These are phyloP conservation scores for Scalesia atractyloides DNA, from an alignment of 129 eudicot genomes.

Conservation along the genomic window DNA sequence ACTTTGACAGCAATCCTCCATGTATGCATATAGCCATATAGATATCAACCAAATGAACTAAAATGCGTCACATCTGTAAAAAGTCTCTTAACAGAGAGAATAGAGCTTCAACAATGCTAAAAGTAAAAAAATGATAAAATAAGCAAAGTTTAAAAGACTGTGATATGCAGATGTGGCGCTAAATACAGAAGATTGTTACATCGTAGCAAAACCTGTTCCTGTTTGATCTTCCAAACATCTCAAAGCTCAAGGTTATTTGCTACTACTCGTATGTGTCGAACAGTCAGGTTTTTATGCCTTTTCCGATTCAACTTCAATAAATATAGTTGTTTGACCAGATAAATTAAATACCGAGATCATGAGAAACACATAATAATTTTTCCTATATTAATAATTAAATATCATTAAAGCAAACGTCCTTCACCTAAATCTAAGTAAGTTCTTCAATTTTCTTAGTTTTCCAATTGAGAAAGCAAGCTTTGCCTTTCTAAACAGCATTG, in stretches of 20 bases:
- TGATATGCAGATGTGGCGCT: neutral
- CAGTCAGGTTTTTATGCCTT: constrained; percentile 12
- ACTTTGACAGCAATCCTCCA: neutral
- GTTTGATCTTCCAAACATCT: constrained; percentile 13
- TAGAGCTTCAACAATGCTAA: constrained; percentile 1
- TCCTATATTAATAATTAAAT: neutral
- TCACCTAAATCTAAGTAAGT: too few relatives aligned
- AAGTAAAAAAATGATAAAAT: neutral
- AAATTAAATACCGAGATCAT: too few relatives aligned
- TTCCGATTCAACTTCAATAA: constrained; percentile 8
- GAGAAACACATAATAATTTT: neutral
- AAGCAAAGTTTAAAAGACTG: neutral
- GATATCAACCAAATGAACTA: neutral
- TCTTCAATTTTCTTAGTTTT: neutral
- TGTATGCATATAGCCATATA: neutral
- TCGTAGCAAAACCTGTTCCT: neutral
- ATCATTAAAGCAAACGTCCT: constrained; percentile 9
- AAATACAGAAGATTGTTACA: constrained; percentile 4
- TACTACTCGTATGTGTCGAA: neutral
- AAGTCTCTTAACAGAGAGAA: neutral
- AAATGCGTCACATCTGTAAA: neutral
- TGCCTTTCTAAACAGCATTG: neutral
- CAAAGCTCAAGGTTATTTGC: constrained; percentile 10
- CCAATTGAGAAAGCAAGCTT: constrained; percentile 6
- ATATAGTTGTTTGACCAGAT: neutral